Evolutionary conservation across 129 eudicot genomes (phyloP).

Genomic region (Gnaphalium uliginosum): DNA sequence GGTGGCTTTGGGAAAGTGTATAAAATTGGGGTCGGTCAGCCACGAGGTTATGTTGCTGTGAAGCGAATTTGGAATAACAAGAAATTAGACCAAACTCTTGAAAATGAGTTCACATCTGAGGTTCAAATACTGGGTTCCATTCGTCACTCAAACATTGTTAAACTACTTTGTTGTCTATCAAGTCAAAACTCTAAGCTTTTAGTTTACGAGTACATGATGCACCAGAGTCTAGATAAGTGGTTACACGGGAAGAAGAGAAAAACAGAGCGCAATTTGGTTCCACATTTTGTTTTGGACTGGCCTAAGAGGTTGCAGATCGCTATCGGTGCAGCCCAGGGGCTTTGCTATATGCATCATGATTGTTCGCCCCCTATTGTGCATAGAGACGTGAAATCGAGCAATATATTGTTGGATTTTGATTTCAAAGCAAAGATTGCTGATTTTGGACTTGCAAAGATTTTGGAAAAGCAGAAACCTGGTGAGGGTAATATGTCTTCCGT

Average conservation of each 20-base stretch:
- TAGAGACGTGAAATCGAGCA: conserved; percentile 79
- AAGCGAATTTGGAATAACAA: conserved; percentile 60
- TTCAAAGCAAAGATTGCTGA: conserved; percentile 72
- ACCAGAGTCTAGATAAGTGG: conserved; percentile 86
- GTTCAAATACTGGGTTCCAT: conserved; percentile 75
- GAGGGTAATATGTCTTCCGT: conserved; percentile 57
- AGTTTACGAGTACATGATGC: conserved; percentile 89
- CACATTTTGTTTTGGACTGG: conserved; percentile 53
- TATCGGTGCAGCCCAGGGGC: conserved; percentile 77
- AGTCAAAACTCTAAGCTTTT: conserved; percentile 72
- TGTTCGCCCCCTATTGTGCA: conserved; percentile 73
- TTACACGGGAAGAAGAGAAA: conserved; percentile 62
- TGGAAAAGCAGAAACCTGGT: conserved; percentile 50
- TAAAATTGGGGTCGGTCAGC: conserved; percentile 47
- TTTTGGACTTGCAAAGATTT: conserved; percentile 71
- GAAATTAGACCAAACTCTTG: conserved; percentile 45
- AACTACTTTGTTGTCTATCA: conserved; percentile 78
- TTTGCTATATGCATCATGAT: conserved; percentile 80
- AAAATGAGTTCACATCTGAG: conserved; percentile 75
- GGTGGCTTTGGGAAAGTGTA: conserved; percentile 90
- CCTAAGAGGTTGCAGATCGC: conserved; percentile 70
- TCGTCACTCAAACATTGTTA: conserved; percentile 80
- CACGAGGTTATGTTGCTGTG: conserved; percentile 69
- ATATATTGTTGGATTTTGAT: conserved; percentile 68
- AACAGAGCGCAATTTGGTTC: conserved; percentile 25